Evolutionary conservation across 805 yeast genomes (phyloP), one percentile per base, ranked within the genome.

Genomic region (Candida palmyrensis): DNA sequence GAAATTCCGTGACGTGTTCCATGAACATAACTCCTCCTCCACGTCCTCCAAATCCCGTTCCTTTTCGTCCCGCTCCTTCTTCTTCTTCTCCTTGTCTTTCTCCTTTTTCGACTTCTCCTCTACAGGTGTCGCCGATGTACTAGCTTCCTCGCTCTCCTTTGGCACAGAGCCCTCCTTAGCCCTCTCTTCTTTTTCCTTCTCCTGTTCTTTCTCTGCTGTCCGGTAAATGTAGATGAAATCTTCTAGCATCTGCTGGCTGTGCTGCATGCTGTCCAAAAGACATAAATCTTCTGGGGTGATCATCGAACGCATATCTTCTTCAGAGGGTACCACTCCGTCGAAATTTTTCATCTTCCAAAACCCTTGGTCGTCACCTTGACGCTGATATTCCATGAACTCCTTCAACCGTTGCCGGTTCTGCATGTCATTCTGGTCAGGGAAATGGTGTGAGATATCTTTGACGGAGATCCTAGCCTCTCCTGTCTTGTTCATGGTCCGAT

Each of bases 391-490:
- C 98, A 92, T 92, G 48, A 92, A 92, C 60, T 92, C 98, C 57
- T 92, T 92, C 36, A 92, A 70, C 41, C 96, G 71, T 60, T 90
- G 97, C 47, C 98, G 74, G 53, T 87, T 90, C 55, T 92, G 98
- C 86, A 90, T 89, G 51, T 92, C 97, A 50, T 84, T 89, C 57
- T 89, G 97, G 45, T 88, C 97, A 0, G 98, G 97, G 53, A 92
- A 92, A 63, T 90, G 97, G 32, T 75, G 74, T 0, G 95, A 79
- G 15, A 92, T 85, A 43, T 92, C 97, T 43, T 80, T 80, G 8
- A 92, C 95, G 6, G 85, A 70, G 26, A 92, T 68, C 23, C 97
- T 68, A 25, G 82, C 78, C 23, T 77, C 73, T 3, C 82, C 82
- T 29, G 73, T 79, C 40, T 79, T 76, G 55, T 88, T 86, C 57